Evolutionary conservation across 495 filamentous ascomycete genomes (phyloP).

Genomic region (Aspergillus indologenus): DNA sequence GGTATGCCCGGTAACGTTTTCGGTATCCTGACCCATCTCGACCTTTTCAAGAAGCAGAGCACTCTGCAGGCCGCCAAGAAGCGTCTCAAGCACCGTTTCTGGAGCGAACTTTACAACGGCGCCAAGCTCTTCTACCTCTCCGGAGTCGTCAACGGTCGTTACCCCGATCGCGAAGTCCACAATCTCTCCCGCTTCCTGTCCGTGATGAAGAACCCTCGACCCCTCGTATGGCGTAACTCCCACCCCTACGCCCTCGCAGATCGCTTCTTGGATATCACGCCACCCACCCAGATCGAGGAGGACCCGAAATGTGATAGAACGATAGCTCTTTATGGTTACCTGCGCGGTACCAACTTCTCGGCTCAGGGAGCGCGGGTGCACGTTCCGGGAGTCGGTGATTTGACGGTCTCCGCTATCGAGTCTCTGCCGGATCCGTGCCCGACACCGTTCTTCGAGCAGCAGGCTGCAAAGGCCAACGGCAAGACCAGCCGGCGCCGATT

Average conservation of each 20-base stretch:
- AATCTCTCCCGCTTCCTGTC: conserved; percentile 92
- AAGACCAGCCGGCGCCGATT: conserved; percentile 72
- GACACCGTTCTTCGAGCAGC: conserved; percentile 86
- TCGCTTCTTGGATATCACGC: conserved; percentile 90
- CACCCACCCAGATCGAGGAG: conserved; percentile 83
- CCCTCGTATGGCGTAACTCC: conserved; percentile 92
- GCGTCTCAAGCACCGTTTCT: conserved; percentile 89
- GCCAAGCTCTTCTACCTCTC: conserved; percentile 96
- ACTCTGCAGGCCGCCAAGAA: conserved; percentile 90
- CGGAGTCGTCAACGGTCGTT: conserved; percentile 91
- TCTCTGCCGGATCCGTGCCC: conserved; percentile 90
- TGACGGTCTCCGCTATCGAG: conserved; percentile 80
- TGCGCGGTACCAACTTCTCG: conserved; percentile 93
- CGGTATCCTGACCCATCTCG: conserved; percentile 92
- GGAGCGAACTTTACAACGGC: conserved; percentile 94
- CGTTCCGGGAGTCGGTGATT: conserved; percentile 91
- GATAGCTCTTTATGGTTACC: conserved; percentile 87
- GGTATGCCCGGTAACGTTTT: conserved; percentile 99
- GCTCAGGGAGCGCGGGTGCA: conserved; percentile 84
- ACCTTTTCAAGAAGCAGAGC: conserved; percentile 90
- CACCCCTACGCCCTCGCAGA: conserved; percentile 93
- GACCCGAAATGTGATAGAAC: conserved; percentile 86
- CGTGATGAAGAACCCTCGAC: conserved; percentile 98
- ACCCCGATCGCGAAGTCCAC: conserved; percentile 94
- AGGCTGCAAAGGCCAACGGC: conserved; percentile 73